Percentiles rank a stretch among this genome's conserved stretches.
phyloP scores from a whole-genome alignment of 139 green algal species.

The Picochlorum costavermella region DNA sequence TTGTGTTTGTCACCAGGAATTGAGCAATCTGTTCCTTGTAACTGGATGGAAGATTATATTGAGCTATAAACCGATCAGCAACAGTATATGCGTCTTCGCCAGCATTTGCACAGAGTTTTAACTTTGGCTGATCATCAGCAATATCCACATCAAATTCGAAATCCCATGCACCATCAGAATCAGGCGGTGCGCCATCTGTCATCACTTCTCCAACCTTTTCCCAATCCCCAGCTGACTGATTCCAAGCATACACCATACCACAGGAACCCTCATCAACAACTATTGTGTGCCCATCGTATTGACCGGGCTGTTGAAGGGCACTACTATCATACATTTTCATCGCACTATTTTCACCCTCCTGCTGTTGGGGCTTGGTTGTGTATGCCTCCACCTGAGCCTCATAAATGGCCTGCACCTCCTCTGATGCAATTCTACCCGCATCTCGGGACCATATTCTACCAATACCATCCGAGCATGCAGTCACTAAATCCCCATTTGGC shows the following conservation, averaged over 20 bases:
- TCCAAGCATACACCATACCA: constrained; percentile 75
- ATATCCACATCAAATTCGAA: constrained; percentile 96
- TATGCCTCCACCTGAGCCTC: constrained; percentile 5
- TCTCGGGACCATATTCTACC: constrained; percentile 62
- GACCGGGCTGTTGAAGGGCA: constrained; percentile 40
- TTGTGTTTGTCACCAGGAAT: constrained; percentile 80
- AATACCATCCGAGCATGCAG: constrained; percentile 72
- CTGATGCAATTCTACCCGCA: constrained; percentile 21
- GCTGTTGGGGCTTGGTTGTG: constrained; percentile 12
- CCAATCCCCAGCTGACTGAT: constrained; percentile 54
- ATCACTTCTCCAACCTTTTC: constrained; percentile 85
- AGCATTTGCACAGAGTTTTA: constrained; percentile 63
- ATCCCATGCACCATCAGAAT: constrained; percentile 54
- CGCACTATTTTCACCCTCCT: constrained; percentile 15
- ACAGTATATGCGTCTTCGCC: constrained; percentile 85
- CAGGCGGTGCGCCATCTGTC: constrained; percentile 22
- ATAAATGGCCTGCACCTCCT: constrained; percentile 25
- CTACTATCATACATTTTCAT: constrained; percentile 52
- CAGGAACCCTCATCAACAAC: constrained; percentile 57
- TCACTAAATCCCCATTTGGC: constrained; percentile 64
- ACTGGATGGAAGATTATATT: constrained; percentile 62
- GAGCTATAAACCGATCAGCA: constrained; percentile 76
- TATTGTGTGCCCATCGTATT: constrained; percentile 50
- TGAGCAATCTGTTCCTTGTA: constrained; percentile 82
- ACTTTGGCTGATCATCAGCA: constrained; percentile 51